Conservation (phyloP, 2,329 filamentous ascomycete genomes). For the Neofusicoccum cordaticola region DNA sequence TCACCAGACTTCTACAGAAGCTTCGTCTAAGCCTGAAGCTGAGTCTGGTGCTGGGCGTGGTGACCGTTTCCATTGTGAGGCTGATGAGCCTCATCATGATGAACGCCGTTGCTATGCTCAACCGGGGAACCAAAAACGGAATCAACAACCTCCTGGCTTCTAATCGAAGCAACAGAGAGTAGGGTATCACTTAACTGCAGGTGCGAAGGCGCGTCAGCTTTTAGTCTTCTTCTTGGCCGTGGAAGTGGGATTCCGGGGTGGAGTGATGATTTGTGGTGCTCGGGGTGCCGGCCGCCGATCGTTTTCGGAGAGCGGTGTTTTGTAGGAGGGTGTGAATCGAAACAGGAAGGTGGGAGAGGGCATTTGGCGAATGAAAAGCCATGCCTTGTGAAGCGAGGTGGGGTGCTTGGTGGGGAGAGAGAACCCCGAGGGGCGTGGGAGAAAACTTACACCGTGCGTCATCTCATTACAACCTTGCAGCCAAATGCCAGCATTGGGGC, state of each 20-base stretch:
- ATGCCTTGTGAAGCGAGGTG: background rate
- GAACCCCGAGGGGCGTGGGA: background rate
- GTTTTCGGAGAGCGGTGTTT: background rate
- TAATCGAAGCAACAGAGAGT: constrained; percentile 71
- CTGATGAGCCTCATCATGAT: background rate
- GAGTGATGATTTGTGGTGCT: background rate
- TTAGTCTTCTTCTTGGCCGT: background rate
- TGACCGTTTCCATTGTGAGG: constrained; percentile 4
- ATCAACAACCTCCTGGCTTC: constrained; percentile 74
- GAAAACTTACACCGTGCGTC: constrained; percentile 77
- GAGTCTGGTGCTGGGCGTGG: constrained; percentile 5
- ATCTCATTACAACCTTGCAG: constrained; percentile 91
- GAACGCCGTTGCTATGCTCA: constrained; percentile 13
- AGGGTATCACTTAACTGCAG: constrained; percentile 73
- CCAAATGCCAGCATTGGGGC: constrained; percentile 76
- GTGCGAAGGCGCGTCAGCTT: constrained; percentile 12
- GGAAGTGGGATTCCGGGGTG: background rate
- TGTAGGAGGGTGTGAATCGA: background rate
- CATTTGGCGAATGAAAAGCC: background rate
- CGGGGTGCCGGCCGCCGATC: background rate
- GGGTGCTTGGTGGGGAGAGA: background rate
- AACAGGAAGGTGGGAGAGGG: background rate
- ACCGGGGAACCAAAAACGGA: constrained; percentile 60
- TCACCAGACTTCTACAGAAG: background rate
- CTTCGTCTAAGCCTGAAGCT: background rate